Base-by-base conservation (phyloP, 345 rosid species). In the Melaleuca quinquenervia region DNA sequence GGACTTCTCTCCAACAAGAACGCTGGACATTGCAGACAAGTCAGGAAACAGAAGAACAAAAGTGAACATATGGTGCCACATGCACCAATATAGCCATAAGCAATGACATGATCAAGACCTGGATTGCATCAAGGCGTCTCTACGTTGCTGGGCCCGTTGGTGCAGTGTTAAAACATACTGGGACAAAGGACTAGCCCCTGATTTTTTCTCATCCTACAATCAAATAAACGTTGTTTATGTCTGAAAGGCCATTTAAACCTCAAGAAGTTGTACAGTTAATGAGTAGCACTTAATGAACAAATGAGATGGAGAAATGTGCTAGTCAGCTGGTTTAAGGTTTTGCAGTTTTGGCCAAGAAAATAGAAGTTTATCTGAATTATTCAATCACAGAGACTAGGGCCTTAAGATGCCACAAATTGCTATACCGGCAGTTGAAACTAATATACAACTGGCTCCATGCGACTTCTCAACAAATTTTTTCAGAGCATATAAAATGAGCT, bases 1-100 rank as follows among this genome's bases (percentile, higher is more conserved):
- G 51, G 98, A 90, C 84, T 87, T 89, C 88, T 96, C 98, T 56
- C 98, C 99, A 87, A 97, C 98, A 83, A 94, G 82, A 84, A 97
- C 94, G 88, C 99, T 97, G 94, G 76, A 89, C 88, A 88, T 85
- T 80, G 86, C 56, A 84, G 8, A 54, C 53, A 48, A 48, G 50
- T 84, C 22, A 82, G 45, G 52, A 85, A 41, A 64, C 32, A 75
- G 51, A 75, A 32, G 36, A 82, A 45, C 16, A 54, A 26, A 82
- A 55, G 84, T 27, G 3, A 74, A 84, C 26, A 45, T 56, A n/a
- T 45, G 49, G 24, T 76, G 78, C 24, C 53, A 41, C 32, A 16
- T 29, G 80, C 51, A 41, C 11, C 75, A 41, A 41, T 54, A 29
- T 41, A 52, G 50, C 11, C 36, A 48, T 84, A 32, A 3, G 41